A percentile compares a stretch with the other conserved stretches of the same genome.
Evolutionary conservation across 2,329 filamentous ascomycete species (phyloP).

Genomic region (Pseudodiploospora longispora): DNA sequence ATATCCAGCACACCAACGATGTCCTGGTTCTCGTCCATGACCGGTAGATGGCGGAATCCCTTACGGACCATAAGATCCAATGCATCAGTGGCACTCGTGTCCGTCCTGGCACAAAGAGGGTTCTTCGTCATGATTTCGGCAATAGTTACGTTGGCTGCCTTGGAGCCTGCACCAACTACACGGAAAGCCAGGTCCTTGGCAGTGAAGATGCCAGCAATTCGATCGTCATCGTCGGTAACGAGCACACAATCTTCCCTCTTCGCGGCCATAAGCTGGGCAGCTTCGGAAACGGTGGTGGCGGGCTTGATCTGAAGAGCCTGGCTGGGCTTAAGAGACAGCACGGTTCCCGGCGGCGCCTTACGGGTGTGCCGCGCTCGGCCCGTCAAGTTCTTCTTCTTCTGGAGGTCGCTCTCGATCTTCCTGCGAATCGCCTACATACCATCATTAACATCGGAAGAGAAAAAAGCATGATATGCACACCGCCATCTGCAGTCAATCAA

Average conservation of each 20-base stretch:
- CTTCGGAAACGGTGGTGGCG: conserved; percentile 85
- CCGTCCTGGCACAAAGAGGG: conserved; percentile 90
- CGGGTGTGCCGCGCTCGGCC: conserved; percentile 74
- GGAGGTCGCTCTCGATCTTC: conserved; percentile 95
- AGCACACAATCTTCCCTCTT: conserved; percentile 97
- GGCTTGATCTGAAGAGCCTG: conserved; percentile 97
- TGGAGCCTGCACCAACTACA: conserved; percentile 84
- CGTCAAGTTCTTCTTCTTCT: conserved; percentile 85
- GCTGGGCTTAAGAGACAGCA: conserved; percentile 90
- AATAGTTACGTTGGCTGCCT: conserved; percentile 84
- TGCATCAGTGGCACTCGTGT: conserved; percentile 96
- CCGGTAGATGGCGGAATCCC: conserved; percentile 92
- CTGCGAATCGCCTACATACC: conserved; percentile 74
- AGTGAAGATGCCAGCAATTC: conserved; percentile 97
- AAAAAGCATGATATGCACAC: too few species aligned
- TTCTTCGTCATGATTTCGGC: conserved; percentile 99
- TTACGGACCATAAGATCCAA: conserved; percentile 97
- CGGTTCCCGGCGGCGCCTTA: conserved; percentile 92
- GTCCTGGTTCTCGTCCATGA: conserved; percentile 99
- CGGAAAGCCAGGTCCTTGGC: conserved; percentile 97
- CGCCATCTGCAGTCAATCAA: not conserved
- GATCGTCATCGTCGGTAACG: conserved; percentile 94
- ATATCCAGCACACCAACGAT: conserved; percentile 98
- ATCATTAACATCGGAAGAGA: not conserved
- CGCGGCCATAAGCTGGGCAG: conserved; percentile 95